Percentiles rank a stretch among this genome's conserved stretches.
phyloP scores from a whole-genome alignment of 345 rosid species.

The Syzygium jambos region DNA sequence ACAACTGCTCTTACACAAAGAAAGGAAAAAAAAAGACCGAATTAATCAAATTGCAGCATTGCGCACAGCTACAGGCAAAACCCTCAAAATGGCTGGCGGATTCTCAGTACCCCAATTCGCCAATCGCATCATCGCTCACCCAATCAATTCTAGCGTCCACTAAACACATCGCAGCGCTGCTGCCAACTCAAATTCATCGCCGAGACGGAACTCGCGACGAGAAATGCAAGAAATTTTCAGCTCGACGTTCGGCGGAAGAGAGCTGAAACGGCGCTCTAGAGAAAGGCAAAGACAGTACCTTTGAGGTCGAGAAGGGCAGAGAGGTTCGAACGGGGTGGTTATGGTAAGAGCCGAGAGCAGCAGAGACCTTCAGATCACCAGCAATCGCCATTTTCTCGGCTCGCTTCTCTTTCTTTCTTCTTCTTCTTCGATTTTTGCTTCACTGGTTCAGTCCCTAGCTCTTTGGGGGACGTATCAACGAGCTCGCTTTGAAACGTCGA shows the following conservation, averaged over 20 bases:
- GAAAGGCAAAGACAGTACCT: constrained; percentile 26
- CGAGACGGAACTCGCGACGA: background rate
- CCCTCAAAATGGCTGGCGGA: background rate
- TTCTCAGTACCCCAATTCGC: background rate
- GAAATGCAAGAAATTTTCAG: background rate
- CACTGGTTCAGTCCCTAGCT: background rate
- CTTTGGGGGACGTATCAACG: background rate
- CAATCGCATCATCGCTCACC: background rate
- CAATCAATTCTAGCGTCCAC: background rate
- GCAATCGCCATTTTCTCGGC: constrained; percentile 39
- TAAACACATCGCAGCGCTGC: background rate
- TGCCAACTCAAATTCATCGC: background rate
- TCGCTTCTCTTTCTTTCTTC: background rate
- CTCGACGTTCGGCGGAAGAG: background rate
- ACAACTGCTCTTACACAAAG: background rate
- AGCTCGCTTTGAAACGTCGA: background rate
- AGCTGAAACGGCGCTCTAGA: background rate
- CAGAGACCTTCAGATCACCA: constrained; percentile 65
- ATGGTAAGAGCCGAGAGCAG: constrained; percentile 44
- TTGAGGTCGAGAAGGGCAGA: constrained; percentile 44
- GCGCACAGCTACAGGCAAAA: background rate
- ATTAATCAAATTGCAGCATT: background rate
- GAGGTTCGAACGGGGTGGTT: constrained; percentile 31
- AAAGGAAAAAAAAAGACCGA: background rate
- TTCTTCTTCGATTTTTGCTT: background rate